phyloP scores from a whole-genome alignment of 1,284 basidiomycete genomes.

The Ceratobasidium sp. region DNA sequence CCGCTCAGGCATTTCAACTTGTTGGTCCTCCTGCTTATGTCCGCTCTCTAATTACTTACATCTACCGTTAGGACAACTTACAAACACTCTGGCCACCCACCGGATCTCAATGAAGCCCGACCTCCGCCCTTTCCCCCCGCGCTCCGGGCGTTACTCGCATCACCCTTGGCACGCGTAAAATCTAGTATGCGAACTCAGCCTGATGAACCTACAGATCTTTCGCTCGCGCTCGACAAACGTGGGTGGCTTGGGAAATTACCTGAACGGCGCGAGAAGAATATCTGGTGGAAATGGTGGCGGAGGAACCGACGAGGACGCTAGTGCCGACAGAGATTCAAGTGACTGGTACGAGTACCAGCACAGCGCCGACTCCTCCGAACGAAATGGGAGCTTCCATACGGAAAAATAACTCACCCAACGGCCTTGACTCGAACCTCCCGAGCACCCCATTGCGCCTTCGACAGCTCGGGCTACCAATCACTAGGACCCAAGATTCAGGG shows the following conservation, averaged over 20 bases:
- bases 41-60: constrained; percentile 45
- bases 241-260: constrained; percentile 32
- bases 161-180: constrained; percentile 55
- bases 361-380: background rate
- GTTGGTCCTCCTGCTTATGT: constrained; percentile 69
- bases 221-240: constrained; percentile 2
- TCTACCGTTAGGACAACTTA: constrained; percentile 39
- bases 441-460: constrained; percentile 16
- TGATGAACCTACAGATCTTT: constrained; percentile 5
- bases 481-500: background rate
- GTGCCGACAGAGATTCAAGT: constrained; percentile 18
- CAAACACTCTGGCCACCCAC: constrained; percentile 54
- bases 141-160: constrained; percentile 65
- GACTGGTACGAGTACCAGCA: background rate
- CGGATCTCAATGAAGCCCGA: constrained; percentile 58
- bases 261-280: constrained; percentile 20
- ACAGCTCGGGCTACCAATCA: background rate
- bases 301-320: constrained; percentile 9
- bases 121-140: constrained; percentile 69
- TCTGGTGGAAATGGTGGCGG: constrained; percentile 34
- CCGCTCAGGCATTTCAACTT: constrained; percentile 52
- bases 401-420: constrained; percentile 44
- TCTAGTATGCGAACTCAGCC: background rate
- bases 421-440: constrained; percentile 33
- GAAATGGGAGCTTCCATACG: background rate